Evolutionary conservation across 495 filamentous ascomycete genomes (phyloP), one percentile per base, ranked within the genome.

Genomic region (Aspergillus sclerotiicarbonarius): DNA sequence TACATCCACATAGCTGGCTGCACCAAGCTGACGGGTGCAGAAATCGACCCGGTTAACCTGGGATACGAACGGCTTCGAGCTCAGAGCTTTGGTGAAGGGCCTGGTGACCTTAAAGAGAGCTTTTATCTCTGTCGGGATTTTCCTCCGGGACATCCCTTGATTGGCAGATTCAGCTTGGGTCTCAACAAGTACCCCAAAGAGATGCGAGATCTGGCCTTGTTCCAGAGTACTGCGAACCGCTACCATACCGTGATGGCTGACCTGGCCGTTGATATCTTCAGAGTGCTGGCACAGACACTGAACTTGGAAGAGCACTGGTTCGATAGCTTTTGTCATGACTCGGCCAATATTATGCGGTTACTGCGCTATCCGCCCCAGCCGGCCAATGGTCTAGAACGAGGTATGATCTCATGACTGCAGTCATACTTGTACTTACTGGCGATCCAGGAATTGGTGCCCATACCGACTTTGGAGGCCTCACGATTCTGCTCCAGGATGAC

Each of bases 381-480:
- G 8, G 64, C 58, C 57, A 70, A 56, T 60, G 56, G 58, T 6
- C 45, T 46, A 4, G 66, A 66, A 45, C 52, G 58, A 44, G 62
- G 60, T 59, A 46, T 35, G 60, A 35, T n/a, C 30, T 33, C 16
- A 8, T 18, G 3, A 47, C 44, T 16, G 7, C 41, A 16, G n/a
- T n/a, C n/a, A n/a, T n/a, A n/a, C n/a, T 18, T 12, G 6, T 57
- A 50, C 30, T 45, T 5, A 47, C 9, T 47, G 9, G 16, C 19
- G 15, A 20, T 19, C 3, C 52, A 70, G 78, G 54, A 56, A 79
- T 64, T 62, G 80, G 79, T 12, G 81, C 79, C 0, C 81, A 84
- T 54, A 82, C 77, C 0, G 81, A 83, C 63, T 83, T 73, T 66
- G 76, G 77, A 16, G 71, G 65, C 10, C 63, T 81, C 3, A 81